Base-by-base conservation (phyloP, 116 monocot species). In the Trichopus zeylanicus region DNA sequence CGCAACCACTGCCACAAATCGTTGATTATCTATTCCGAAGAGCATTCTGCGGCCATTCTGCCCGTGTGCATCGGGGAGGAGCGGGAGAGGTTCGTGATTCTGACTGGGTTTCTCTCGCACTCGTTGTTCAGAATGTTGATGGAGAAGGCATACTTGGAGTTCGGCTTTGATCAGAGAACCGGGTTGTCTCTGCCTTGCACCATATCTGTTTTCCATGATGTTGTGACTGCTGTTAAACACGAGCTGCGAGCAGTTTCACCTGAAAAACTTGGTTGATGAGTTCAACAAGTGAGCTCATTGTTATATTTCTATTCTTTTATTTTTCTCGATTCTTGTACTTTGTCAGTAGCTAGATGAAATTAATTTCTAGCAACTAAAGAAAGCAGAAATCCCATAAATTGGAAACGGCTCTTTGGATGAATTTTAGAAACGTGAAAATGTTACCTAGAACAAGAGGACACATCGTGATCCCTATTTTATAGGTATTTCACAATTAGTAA, bases 1-100 rank as follows among this genome's bases (percentile, higher is more conserved):
- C n/a, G n/a, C n/a, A n/a, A n/a, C n/a, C n/a, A n/a, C n/a, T n/a
- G n/a, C n/a, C n/a, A n/a, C n/a, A n/a, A n/a, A n/a, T n/a, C n/a
- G n/a, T n/a, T n/a, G n/a, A n/a, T n/a, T n/a, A n/a, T n/a, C n/a
- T n/a, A n/a, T n/a, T n/a, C n/a, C n/a, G n/a, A n/a, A n/a, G n/a
- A n/a, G n/a, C n/a, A n/a, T n/a, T n/a, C n/a, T n/a, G n/a, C n/a
- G n/a, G n/a, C n/a, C n/a, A n/a, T n/a, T n/a, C n/a, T 51, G 51
- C 51, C 76, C 7, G 64, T 76, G 0, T 76, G 65, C 33, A 70
- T 76, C 5, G 75, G 75, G 35, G 75, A 59, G 25, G 70, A 76
- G 65, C 29, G 47, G 53, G 46, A 54, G 47, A 39, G 70, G 42
- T 76, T 76, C 22, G 35, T 70, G 12, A 60, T 75, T 26, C 75